Evolutionary conservation across 2,329 filamentous ascomycete genomes (phyloP), one percentile per base, ranked within the genome.

Genomic region (Esteya vermicola): DNA sequence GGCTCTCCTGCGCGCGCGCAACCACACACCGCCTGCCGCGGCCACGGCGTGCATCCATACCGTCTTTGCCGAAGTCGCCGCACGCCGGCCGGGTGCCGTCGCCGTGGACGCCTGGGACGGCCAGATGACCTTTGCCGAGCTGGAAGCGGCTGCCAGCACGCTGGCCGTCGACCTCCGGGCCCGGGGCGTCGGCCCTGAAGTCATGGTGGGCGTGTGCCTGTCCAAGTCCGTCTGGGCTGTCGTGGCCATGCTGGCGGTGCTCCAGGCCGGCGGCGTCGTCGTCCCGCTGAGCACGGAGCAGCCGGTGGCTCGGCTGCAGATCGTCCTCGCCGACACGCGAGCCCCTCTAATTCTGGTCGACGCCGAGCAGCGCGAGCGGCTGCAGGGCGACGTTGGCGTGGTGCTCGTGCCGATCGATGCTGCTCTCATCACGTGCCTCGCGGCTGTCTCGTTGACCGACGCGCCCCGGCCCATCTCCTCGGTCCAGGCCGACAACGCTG

Each of bases 221-320:
- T 74, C 82, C 33, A 86, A 84, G 57, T 81, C 72, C 18, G 59
- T 75, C 13, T 70, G 80, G 53, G 66, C 82, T 0, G 79, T 85
- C 36, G 60, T 85, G 31, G 69, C 77, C 7, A 78, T 88, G 44
- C 63, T 88, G 18, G 79, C 80, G 0, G 67, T 78, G 2, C 59
- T 85, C 12, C 51, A 61, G 49, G 58, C 67, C 5, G 68, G 68
- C 12, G 68, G 62, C 1, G 61, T 61, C n/a, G 63, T 72, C 31
- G 64, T 69, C 0, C 62, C 67, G 0, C 55, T 73, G 21, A 68
- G 72, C 33, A 57, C 56, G 3, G 60, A 64, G 14, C 61, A 69
- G 20, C 53, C 59, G 19, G 50, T 48, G 41, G 5, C 40, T 47
- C 31, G 44, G 42, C 12, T 36, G 50, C 10, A 48, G 51, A 46